Evolutionary conservation across 202 grass and related monocot genomes (phyloP).

Genomic region (Tripidium arundinaceum): DNA sequence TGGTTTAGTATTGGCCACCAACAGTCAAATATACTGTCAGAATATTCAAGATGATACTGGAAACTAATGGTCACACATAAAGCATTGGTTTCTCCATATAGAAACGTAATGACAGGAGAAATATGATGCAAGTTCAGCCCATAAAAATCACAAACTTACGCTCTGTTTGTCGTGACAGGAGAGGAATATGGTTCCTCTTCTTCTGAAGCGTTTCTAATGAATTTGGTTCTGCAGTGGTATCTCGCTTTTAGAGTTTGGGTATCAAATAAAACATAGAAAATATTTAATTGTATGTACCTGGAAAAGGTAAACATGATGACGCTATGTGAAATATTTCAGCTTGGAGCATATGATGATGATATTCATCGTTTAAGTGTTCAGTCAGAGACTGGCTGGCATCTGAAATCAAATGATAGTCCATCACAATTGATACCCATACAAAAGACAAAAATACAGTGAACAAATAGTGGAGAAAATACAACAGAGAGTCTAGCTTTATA

Average conservation of each 20-base stretch:
- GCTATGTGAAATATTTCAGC: constrained; percentile 76
- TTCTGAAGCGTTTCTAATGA: constrained; percentile 44
- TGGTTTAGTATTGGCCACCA: background rate
- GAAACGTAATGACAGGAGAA: constrained; percentile 5
- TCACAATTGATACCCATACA: constrained; percentile 6
- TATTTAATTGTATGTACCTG: constrained; percentile 39
- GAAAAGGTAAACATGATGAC: constrained; percentile 49
- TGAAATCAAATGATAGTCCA: constrained; percentile 27
- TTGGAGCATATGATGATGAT: constrained; percentile 68
- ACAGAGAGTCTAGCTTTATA: background rate
- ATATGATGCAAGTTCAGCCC: background rate
- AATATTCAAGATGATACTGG: background rate
- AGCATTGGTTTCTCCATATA: background rate
- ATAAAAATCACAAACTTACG: constrained; percentile 47
- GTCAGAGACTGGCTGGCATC: constrained; percentile 54
- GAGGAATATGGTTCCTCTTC: constrained; percentile 78
- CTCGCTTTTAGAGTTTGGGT: constrained; percentile 27
- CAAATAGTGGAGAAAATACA: background rate
- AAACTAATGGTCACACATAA: background rate
- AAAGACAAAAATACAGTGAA: constrained; percentile 1
- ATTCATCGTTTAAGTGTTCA: constrained; percentile 74
- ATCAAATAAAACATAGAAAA: constrained; percentile 34
- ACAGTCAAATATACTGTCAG: background rate
- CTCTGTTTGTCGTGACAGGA: constrained; percentile 73
- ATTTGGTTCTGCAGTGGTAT: constrained; percentile 51